Base-by-base conservation (phyloP, 225 moss, liverwort and hornwort genomes). In the Lunularia cruciata region DNA sequence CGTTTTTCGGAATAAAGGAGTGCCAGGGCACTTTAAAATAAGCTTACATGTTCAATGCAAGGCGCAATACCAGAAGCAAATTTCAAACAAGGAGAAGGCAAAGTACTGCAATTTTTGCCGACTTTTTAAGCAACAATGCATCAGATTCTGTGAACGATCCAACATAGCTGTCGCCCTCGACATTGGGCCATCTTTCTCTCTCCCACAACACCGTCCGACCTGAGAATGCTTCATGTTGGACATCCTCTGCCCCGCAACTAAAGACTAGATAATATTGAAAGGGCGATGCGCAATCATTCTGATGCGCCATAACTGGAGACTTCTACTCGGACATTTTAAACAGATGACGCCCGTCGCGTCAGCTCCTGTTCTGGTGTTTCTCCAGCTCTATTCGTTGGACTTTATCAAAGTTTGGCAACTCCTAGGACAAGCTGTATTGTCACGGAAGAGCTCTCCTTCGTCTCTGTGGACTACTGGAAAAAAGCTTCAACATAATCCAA, bases 201-300 rank as follows among this genome's bases (percentile, higher is more conserved):
- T 54, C 26, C 54, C 54, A 54, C 25, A 54, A 25, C 54, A 54
- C 54, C 54, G 27, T 28, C 54, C 26, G 54, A 54, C 54, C 28
- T 10, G 4, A 6, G 26, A 28, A 54, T 28, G 54, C 54, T 26
- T 54, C 27, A 25, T 27, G 54, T 26, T 54, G 8, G 13, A 12
- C 54, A 54, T 54, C 27, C 54, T 54, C 54, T 25, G 54, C 54
- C 54, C 26, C 54, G n/a, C n/a, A n/a, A 27, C 54, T 54, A 54
- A 27, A 54, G 54, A 54, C 54, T 54, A n/a, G n/a, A 27, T 28
- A 14, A 53, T 26, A 26, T 26, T 28, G 54, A 23, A 26, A 52
- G 28, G 15, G 27, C 54, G 10, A 28, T 11, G 54, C 7, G 12
- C 54, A 54, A 54, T 28, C 20, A 26, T 12, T 54, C 28, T 25